These are phyloP conservation scores for Entoloma clypeatum DNA, from an alignment of 1,284 basidiomycete species.

Conservation along the genomic window DNA sequence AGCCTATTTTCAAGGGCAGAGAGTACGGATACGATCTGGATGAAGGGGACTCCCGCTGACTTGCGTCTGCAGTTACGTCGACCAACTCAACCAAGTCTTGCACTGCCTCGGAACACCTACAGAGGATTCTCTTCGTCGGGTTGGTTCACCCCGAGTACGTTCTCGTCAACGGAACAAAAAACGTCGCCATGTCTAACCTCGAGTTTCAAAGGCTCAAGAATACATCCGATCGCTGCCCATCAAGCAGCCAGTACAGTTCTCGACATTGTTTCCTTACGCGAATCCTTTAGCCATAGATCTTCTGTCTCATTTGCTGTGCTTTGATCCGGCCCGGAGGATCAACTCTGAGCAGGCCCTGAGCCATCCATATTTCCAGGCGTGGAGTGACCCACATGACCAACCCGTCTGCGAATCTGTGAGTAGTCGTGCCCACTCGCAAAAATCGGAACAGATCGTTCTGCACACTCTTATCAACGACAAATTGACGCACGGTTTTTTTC, in stretches of 20 bases:
- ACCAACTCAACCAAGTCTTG: constrained; percentile 98
- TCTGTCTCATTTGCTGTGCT: constrained; percentile 87
- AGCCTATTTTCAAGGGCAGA: constrained; percentile 97
- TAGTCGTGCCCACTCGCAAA: too few species aligned
- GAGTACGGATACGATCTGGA: constrained; percentile 63
- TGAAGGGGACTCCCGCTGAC: not conserved
- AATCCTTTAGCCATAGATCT: constrained; percentile 94
- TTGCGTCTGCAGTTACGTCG: constrained; percentile 75
- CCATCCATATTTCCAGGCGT: constrained; percentile 92
- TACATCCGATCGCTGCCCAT: constrained; percentile 98
- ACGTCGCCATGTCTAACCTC: constrained; percentile 5
- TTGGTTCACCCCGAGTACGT: constrained; percentile 84
- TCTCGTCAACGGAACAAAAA: not conserved
- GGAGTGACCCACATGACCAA: constrained; percentile 94
- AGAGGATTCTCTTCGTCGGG: constrained; percentile 92
- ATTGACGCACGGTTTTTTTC: too few species aligned
- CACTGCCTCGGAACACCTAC: constrained; percentile 97
- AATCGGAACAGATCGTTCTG: too few species aligned
- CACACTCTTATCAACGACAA: too few species aligned
- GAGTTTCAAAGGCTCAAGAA: constrained; percentile 76
- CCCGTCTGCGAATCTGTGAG: constrained; percentile 71
- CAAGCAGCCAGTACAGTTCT: constrained; percentile 91
- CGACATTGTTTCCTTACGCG: constrained; percentile 87
- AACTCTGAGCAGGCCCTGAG: constrained; percentile 93
- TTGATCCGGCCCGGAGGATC: constrained; percentile 96